A percentile compares a stretch with the other conserved stretches of the same genome.
Conservation (phyloP, 1,284 basidiomycete genomes). For the Cystobasidium pallidum region DNA sequence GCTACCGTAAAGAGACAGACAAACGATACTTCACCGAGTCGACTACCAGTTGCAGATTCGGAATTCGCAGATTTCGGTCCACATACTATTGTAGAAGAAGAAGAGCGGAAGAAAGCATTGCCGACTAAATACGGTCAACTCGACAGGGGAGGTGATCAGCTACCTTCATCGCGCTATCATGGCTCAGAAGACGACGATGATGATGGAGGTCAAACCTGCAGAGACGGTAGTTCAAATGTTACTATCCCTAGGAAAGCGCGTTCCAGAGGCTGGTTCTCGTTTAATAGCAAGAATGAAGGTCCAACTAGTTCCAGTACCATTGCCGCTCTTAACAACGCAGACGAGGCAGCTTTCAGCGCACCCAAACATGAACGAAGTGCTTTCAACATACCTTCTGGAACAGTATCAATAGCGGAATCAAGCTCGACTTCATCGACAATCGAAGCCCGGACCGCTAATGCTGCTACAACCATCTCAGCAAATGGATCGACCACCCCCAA, state of each 20-base stretch:
- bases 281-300: slow-evolving; percentile 5
- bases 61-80: slow-evolving; percentile 40
- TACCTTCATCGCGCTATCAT: neutral
- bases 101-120: neutral
- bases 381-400: neutral
- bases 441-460: neutral
- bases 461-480: neutral
- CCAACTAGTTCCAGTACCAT: neutral
- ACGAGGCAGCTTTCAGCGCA: neutral
- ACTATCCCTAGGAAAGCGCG: slow-evolving; percentile 34
- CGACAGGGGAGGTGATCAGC: neutral
- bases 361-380: neutral
- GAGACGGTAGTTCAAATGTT: slow-evolving; percentile 21
- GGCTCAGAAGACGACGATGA: slow-evolving; percentile 1
- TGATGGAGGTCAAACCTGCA: neutral
- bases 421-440: neutral
- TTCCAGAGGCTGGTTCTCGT: slow-evolving; percentile 42
- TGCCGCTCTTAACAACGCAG: neutral
- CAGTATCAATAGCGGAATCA: slow-evolving; percentile 10
- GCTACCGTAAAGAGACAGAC: neutral
- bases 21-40: neutral
- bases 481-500: neutral
- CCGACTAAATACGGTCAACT: neutral
- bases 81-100: slow-evolving; percentile 30
- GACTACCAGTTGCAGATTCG: slow-evolving; percentile 21